phyloP scores from a whole-genome alignment of 2,329 filamentous ascomycete genomes.

The Dactylellina leptospora region DNA sequence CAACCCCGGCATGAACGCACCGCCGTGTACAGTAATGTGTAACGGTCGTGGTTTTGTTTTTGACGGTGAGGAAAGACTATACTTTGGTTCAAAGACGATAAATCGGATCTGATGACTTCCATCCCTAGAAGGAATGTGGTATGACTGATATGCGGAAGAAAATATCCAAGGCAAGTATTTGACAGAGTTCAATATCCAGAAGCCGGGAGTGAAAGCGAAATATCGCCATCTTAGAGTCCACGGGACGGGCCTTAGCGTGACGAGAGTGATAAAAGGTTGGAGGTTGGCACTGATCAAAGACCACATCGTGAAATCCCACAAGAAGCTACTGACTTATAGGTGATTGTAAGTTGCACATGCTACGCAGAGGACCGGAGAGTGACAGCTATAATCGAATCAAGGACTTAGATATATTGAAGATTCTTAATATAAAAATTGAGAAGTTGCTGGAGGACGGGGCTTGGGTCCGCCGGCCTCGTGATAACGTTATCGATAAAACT shows the following conservation, averaged over 20 bases:
- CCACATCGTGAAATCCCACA: constrained; percentile 14
- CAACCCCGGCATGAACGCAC: constrained; percentile 63
- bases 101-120: constrained; percentile 57
- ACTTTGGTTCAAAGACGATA: constrained; percentile 59
- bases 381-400: too few species aligned
- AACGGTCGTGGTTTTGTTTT: constrained; percentile 59
- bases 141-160: constrained; percentile 59
- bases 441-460: too few species aligned
- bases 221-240: constrained; percentile 62
- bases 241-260: constrained; percentile 60
- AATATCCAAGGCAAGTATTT: constrained; percentile 60
- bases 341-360: too few species aligned
- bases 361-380: too few species aligned
- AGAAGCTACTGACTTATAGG: too few species aligned
- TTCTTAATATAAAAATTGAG: too few species aligned
- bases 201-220: constrained; percentile 62
- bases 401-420: too few species aligned
- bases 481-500: too few species aligned
- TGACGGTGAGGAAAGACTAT: constrained; percentile 21
- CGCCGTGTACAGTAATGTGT: constrained; percentile 63
- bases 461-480: too few species aligned
- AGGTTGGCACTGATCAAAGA: constrained; percentile 28
- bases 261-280: constrained; percentile 58
- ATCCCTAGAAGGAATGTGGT: constrained; percentile 58
- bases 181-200: constrained; percentile 60